Base-by-base conservation (phyloP, 805 yeast species). In the Lipomyces spencermartinsiae region DNA sequence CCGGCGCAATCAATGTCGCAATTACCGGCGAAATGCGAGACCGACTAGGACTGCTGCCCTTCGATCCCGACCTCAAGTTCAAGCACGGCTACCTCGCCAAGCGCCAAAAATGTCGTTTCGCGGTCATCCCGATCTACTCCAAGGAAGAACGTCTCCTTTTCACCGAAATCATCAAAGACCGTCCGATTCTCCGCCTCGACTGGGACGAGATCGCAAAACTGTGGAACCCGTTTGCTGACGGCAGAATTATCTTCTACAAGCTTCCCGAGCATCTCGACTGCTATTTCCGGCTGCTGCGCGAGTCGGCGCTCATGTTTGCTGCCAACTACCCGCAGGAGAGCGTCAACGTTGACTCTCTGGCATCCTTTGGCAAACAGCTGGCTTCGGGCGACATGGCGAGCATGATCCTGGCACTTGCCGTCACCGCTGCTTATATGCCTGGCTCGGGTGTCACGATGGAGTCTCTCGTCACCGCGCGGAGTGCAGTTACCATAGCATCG, bases 61-160 rank as follows among this genome's bases (percentile, higher is more conserved):
- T 60, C 58, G 70, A 63, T 58, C 63, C 67, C 29, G 59, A 34
- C 39, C 31, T 43, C 14, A 58, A 64, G 29, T 67, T 61, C 60
- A 67, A 67, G 58, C 70, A 67, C 58, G 63, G 65, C 46, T 61
- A 67, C 37, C 61, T 67, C 16, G 70, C 70, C 31, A 67, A 67
- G 58, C 67, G 67, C 46, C 70, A 67, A 31, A 43, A 55, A 29
- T 67, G 70, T 54, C 63, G 63, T 29, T 67, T 49, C 61, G 70
- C 70, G 31, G 70, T 67, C 49, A 67, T 67, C 49, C 70, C 70
- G 34, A 65, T 67, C 39, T 67, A 67, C 60, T 58, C 70, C 29
- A 65, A 62, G n/a, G 70, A 63, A 33, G 70, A 67, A 57, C 70
- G 70, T n/a, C 59, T 51, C 37, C 63, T 67, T 16, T 67, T 67